Evolutionary conservation across 1,139 yeast species (phyloP).

Genomic region (Diutina sp.): DNA sequence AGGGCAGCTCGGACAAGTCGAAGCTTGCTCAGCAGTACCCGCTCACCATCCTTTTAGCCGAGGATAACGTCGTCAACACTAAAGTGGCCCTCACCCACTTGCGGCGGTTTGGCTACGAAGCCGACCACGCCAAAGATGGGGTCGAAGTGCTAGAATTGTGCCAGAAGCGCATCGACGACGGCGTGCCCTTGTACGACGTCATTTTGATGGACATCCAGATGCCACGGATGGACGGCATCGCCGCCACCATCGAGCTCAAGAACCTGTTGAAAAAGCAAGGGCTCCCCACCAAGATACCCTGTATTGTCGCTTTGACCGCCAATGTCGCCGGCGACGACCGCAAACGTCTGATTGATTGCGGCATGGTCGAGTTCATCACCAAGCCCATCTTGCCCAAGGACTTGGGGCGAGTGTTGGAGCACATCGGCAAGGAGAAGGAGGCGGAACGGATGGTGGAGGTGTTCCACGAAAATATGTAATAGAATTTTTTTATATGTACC

Average conservation of each 20-base stretch:
- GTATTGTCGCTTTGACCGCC: constrained; percentile 41
- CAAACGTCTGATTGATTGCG: constrained; percentile 31
- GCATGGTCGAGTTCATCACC: constrained; percentile 44
- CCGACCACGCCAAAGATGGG: constrained; percentile 46
- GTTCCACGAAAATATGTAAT: not conserved
- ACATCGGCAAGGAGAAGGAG: constrained; percentile 10
- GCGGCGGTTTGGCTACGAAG: constrained; percentile 37
- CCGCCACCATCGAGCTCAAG: constrained; percentile 26
- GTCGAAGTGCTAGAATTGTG: constrained; percentile 35
- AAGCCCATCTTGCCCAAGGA: constrained; percentile 43
- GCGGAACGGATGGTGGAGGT: not conserved
- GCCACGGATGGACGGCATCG: constrained; percentile 42
- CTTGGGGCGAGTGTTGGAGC: constrained; percentile 20
- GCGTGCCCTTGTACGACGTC: constrained; percentile 28
- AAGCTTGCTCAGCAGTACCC: constrained; percentile 21
- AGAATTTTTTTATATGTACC: not conserved
- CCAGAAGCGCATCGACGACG: constrained; percentile 13
- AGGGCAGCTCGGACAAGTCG: not conserved
- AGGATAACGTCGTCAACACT: constrained; percentile 38
- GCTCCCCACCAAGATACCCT: constrained; percentile 20
- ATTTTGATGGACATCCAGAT: constrained; percentile 44
- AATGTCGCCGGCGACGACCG: constrained; percentile 47
- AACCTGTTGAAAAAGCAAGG: constrained; percentile 13
- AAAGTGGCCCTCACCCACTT: constrained; percentile 39
- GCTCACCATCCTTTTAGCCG: constrained; percentile 35